Base-by-base conservation (phyloP, 2,329 filamentous ascomycete genomes). In the Scorias spongiosa region DNA sequence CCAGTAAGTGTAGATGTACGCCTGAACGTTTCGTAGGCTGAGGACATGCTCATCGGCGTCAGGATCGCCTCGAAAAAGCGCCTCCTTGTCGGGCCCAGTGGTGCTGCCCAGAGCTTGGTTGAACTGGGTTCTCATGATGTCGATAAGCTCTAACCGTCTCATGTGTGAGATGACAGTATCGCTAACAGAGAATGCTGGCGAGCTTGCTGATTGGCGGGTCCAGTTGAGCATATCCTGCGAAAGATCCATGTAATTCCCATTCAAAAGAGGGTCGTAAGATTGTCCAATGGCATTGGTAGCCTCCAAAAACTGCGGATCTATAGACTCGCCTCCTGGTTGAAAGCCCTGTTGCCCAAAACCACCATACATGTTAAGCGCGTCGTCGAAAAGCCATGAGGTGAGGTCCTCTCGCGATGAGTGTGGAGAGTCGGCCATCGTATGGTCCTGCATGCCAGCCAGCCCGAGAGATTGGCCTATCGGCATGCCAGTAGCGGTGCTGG, bases 1-100 rank as follows among this genome's bases (percentile, higher is more conserved):
- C 88, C 88, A 94, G 60, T 91, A 94, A 1, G 85, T 91, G 11
- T 78, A 74, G 51, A 91, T 88, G 56, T 93, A 94, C 2, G 79
- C 79, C 62, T 93, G 85, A 84, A 94, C 93, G 83, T 93, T 93
- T 56, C 80, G 78, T 54, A 85, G 72, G 60, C 87, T 91, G 46
- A 94, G 67, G 5, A 76, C 68, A 51, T 77, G 74, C 18, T 62
- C 61, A 44, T 73, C 67, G 39, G 67, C 65, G 44, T 77, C 76
- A 44, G 82, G 75, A 54, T 91, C 78, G 7, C 86, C 86, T 29
- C 86, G 80, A 45, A 91, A 67, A 20, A 93, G 73, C 43, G 71
- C 74, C 43, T 84, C 83, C 54, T 85, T 84, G 50, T 81, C 38
- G 5, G 38, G 20, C 11, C 20, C 20, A 4, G 38, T 28, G 11